A percentile compares a stretch with the other conserved stretches of the same genome.
phyloP scores from a whole-genome alignment of 2,329 filamentous ascomycete genomes.

The Helicocarpus griseus region DNA sequence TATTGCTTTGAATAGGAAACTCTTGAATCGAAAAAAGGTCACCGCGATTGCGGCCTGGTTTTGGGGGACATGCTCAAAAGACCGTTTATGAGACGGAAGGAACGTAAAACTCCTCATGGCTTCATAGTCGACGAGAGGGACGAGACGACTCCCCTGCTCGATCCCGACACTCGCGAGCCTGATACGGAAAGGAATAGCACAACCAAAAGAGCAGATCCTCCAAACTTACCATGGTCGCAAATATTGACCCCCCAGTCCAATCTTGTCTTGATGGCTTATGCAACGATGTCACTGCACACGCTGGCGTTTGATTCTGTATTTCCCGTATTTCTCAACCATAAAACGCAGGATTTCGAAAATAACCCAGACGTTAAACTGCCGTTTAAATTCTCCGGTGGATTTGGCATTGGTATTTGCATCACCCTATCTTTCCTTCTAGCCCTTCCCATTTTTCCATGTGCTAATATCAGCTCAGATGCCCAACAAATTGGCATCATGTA shows the following conservation, averaged over 20 bases:
- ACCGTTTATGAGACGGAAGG: conserved; percentile 23
- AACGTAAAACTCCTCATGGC: conserved; percentile 12
- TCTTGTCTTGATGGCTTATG: conserved; percentile 68
- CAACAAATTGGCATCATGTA: conserved; percentile 76
- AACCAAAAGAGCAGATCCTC: conserved; percentile 22
- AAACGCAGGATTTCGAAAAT: conserved; percentile 43
- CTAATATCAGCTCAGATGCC: conserved; percentile 39
- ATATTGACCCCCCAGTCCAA: conserved; percentile 66
- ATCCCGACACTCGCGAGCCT: conserved; percentile 13
- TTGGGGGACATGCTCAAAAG: conserved; percentile 57
- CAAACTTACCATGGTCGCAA: conserved; percentile 39
- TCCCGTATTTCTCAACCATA: conserved; percentile 79
- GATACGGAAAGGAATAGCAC: conserved; percentile 9
- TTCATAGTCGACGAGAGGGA: conserved; percentile 14
- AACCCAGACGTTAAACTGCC: conserved; percentile 55
- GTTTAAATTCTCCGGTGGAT: conserved; percentile 74
- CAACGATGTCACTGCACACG: conserved; percentile 69
- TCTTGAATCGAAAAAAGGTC: conserved; percentile 57
- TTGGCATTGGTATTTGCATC: conserved; percentile 47
- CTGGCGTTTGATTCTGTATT: conserved; percentile 81
- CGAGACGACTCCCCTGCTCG: conserved; percentile 26
- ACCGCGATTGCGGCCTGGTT: conserved; percentile 63
- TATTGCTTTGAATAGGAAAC: conserved; percentile 54
- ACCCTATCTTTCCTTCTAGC: not conserved
- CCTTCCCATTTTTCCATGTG: not conserved